Evolutionary conservation across 1,139 yeast species (phyloP), one percentile per base, ranked within the genome.

Genomic region (Yamadazyma sp.): DNA sequence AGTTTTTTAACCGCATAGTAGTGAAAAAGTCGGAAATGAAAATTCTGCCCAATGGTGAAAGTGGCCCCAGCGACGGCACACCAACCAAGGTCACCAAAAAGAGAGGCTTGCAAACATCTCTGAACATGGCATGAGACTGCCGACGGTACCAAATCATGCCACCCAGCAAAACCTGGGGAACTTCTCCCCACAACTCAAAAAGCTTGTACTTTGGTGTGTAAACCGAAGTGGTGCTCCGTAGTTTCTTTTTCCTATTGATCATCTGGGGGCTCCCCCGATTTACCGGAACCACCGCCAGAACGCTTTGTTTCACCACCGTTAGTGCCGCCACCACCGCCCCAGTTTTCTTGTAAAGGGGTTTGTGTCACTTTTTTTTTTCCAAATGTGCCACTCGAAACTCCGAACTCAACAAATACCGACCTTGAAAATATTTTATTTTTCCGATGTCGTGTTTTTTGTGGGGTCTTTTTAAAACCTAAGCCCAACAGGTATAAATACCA

Each of bases 291-390:
- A n/a, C n/a, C n/a, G n/a, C n/a, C n/a, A n/a, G n/a, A n/a, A n/a
- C n/a, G n/a, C n/a, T n/a, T n/a, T n/a, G n/a, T n/a, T n/a, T n/a
- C n/a, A n/a, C 27, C 5, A 24, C 27, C 27, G 27, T 20, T 7
- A 7, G 27, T n/a, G 27, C 27, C n/a, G 27, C 27, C 27, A 10
- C 14, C 14, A n/a, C n/a, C n/a, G 27, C 27, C 27, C 14, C 14
- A 5, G 27, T 5, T 24, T 24, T 11, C 22, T 27, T 27, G 6
- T 32, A 25, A 25, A 17, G 17, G 34, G 35, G 37, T 38, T 38
- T 41, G 44, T 41, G 41, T 38, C 32, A 41, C 11, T n/a, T 32
- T 33, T 36, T 36, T 8, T n/a, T n/a, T 16, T 20, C 8, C 5
- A 20, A 20, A 20, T 6, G 22, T 20, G 22, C 20, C 32, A 32